phyloP scores from a whole-genome alignment of 2,329 filamentous ascomycete species.

The Talaromyces funiculosus region DNA sequence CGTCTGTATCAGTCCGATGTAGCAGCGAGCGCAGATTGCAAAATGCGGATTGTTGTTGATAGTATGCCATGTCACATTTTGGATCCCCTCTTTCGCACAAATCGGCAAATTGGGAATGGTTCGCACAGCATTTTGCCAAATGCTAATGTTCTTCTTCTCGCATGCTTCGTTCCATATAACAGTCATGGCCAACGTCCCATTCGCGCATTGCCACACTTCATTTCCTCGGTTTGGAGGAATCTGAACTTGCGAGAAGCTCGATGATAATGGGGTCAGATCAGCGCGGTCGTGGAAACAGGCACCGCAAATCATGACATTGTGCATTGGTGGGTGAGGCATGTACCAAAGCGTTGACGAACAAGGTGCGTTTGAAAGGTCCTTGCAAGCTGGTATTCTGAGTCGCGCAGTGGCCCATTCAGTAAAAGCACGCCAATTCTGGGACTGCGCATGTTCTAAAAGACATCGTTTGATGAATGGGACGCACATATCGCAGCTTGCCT shows the following conservation, averaged over 20 bases:
- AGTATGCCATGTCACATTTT: constrained; percentile 8
- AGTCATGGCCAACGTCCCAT: neutral
- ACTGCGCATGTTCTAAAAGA: neutral
- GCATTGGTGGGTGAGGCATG: constrained; percentile 10
- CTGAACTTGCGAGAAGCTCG: constrained; percentile 4
- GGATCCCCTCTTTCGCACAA: constrained; percentile 8
- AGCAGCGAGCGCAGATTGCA: constrained; percentile 5
- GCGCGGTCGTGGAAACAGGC: constrained; percentile 11
- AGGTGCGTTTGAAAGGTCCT: neutral
- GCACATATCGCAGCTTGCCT: constrained; percentile 3
- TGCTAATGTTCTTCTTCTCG: neutral
- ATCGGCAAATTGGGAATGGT: neutral
- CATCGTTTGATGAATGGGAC: constrained; percentile 3
- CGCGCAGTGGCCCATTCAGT: neutral
- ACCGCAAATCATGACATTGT: constrained; percentile 1
- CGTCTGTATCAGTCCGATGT: constrained; percentile 1
- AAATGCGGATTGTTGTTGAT: constrained; percentile 3
- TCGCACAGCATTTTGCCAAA: constrained; percentile 11
- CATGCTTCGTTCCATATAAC: constrained; percentile 7
- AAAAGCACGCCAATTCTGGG: constrained; percentile 4
- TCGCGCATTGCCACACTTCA: constrained; percentile 11
- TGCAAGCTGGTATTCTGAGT: constrained; percentile 8
- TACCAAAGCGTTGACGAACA: constrained; percentile 11
- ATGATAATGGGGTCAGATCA: constrained; percentile 6
- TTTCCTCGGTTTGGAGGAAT: neutral